Conservation (phyloP, 2,329 filamentous ascomycete genomes). For the Pseudogymnoascus sp. region DNA sequence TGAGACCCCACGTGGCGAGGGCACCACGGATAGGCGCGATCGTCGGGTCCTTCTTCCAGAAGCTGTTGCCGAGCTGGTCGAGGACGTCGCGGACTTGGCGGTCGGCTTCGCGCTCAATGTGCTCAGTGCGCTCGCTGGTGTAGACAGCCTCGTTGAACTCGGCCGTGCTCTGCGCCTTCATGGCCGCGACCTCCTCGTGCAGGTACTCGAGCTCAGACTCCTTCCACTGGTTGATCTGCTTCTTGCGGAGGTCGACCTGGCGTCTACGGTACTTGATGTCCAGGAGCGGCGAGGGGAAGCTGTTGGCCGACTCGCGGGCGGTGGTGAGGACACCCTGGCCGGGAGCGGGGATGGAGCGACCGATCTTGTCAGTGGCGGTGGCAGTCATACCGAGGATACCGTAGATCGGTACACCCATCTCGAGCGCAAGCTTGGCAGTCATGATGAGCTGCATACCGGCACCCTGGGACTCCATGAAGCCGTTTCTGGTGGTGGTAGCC, state of each 20-base stretch:
- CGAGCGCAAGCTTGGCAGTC: constrained; percentile 88
- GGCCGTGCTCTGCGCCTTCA: constrained; percentile 67
- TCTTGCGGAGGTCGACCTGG: constrained; percentile 88
- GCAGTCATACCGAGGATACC: constrained; percentile 88
- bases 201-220: constrained; percentile 90
- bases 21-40: constrained; percentile 95
- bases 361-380: constrained; percentile 98
- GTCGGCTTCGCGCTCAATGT: constrained; percentile 80
- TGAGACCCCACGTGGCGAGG: constrained; percentile 94
- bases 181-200: constrained; percentile 83
- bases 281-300: constrained; percentile 89
- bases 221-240: constrained; percentile 93
- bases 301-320: constrained; percentile 81
- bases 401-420: constrained; percentile 98
- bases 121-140: constrained; percentile 70
- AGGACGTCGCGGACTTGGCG: constrained; percentile 91
- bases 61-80: constrained; percentile 90
- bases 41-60: constrained; percentile 92
- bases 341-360: constrained; percentile 90
- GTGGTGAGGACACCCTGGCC: constrained; percentile 95
- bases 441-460: constrained; percentile 98
- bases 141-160: constrained; percentile 78
- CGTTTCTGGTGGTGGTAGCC: constrained; percentile 90
- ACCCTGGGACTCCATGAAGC: constrained; percentile 99
- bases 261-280: constrained; percentile 97